These are phyloP conservation scores for Salix exigua DNA, from an alignment of 345 rosid genomes.

Conservation along the genomic window DNA sequence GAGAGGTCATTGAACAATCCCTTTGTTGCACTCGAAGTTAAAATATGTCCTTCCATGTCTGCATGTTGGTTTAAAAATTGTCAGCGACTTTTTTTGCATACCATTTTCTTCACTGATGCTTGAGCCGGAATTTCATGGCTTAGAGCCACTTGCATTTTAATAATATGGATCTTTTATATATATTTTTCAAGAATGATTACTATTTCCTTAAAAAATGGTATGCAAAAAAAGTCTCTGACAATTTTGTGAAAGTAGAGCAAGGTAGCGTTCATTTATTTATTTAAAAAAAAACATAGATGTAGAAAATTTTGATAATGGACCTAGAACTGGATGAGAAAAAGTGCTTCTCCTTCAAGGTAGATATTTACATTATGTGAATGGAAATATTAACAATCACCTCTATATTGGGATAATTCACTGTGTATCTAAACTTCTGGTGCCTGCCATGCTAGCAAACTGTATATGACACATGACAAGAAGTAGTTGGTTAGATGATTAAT, in stretches of 20 bases:
- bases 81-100: neutral
- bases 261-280: neutral
- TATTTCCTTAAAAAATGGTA: neutral
- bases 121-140: neutral
- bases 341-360: neutral
- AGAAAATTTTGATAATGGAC: neutral
- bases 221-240: no score
- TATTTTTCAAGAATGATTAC: neutral
- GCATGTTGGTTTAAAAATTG: neutral
- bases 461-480: neutral
- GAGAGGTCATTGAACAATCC: neutral
- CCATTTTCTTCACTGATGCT: constrained; percentile 1
- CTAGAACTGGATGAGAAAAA: neutral
- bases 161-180: neutral
- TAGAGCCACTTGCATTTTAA: neutral
- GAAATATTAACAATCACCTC: neutral
- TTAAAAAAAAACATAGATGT: neutral
- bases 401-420: neutral
- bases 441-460: neutral
- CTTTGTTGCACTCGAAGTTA: neutral
- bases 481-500: neutral
- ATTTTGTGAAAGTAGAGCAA: no score
- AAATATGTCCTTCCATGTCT: neutral
- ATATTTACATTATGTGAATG: neutral
- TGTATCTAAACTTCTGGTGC: neutral